Evolutionary conservation across 164 flowering plant genomes (phyloP).

Genomic region (Protea cynaroides): DNA sequence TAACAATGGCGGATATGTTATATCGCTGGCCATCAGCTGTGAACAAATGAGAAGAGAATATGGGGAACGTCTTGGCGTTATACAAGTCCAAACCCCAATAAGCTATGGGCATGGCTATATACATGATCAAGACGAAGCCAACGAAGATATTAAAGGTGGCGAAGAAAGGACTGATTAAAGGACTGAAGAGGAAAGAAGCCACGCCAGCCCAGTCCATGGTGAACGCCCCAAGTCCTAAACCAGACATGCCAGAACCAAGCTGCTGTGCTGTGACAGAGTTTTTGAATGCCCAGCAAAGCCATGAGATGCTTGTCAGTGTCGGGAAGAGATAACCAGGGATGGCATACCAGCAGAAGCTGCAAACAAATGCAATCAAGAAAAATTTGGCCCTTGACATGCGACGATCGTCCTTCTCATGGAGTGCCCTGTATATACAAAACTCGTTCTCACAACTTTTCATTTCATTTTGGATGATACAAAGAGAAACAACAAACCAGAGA

Average conservation of each 20-base stretch:
- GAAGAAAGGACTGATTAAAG: constrained; percentile 38
- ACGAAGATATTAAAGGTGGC: constrained; percentile 35
- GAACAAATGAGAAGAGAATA: constrained; percentile 42
- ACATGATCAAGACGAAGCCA: constrained; percentile 33
- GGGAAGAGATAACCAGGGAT: constrained; percentile 43
- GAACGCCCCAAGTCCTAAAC: constrained; percentile 39
- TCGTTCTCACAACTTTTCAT: no score
- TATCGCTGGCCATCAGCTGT: constrained; percentile 27
- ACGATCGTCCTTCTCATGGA: constrained; percentile 30
- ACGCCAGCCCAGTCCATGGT: constrained; percentile 42
- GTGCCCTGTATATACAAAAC: constrained; percentile 20
- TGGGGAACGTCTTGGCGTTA: constrained; percentile 35
- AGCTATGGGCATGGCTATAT: constrained; percentile 27
- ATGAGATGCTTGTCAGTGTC: constrained; percentile 34
- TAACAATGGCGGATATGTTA: constrained; percentile 37
- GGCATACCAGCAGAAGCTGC: constrained; percentile 39
- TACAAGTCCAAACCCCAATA: constrained; percentile 40
- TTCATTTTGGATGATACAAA: no score
- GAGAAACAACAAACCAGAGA: no score
- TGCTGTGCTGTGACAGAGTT: constrained; percentile 47
- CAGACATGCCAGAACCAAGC: constrained; percentile 42
- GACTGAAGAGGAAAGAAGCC: constrained; percentile 38
- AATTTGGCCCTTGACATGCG: constrained; percentile 38
- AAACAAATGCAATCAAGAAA: constrained; percentile 31
- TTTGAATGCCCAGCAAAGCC: constrained; percentile 41